Conservation (phyloP, 2,329 filamentous ascomycete species). For the Chaetomium strumarium region DNA sequence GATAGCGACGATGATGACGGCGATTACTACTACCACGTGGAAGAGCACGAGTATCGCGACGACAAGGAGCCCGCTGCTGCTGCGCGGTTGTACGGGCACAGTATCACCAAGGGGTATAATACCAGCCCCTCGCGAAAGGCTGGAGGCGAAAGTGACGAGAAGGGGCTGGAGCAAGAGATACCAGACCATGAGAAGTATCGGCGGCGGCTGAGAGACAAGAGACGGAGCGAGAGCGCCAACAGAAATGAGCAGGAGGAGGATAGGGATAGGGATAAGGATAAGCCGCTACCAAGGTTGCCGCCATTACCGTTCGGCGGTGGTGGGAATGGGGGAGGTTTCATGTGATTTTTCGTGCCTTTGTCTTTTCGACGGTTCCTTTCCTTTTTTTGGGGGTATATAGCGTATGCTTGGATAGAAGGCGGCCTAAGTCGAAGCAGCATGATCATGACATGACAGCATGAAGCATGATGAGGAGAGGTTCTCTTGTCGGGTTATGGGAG, state of each 20-base stretch:
- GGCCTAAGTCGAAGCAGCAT: too few relatives aligned
- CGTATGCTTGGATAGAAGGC: background rate
- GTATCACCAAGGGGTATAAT: conserved; percentile 31
- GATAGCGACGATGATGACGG: conserved; percentile 32
- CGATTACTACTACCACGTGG: conserved; percentile 27
- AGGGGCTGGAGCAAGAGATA: background rate
- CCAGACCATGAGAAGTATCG: conserved; percentile 3
- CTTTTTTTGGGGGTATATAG: too few relatives aligned
- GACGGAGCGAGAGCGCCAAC: background rate
- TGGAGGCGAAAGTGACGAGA: background rate
- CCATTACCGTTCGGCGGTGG: too few relatives aligned
- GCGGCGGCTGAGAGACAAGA: conserved; percentile 1
- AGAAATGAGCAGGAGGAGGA: background rate
- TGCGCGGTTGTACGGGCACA: conserved; percentile 33
- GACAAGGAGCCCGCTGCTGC: conserved; percentile 29
- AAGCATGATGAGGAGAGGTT: background rate
- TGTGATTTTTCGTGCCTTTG: background rate
- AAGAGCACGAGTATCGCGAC: conserved; percentile 31
- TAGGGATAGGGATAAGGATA: background rate
- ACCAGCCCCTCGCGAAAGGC: conserved; percentile 3
- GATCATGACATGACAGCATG: conserved; percentile 1
- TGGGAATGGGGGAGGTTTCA: too few relatives aligned
- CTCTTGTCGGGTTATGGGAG: background rate
- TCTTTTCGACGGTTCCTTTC: background rate
- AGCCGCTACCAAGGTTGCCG: background rate